Percentiles rank a stretch among this genome's conserved stretches.
Conservation (phyloP, 1,284 basidiomycete genomes). For the Cryptococcus maquisensis region DNA sequence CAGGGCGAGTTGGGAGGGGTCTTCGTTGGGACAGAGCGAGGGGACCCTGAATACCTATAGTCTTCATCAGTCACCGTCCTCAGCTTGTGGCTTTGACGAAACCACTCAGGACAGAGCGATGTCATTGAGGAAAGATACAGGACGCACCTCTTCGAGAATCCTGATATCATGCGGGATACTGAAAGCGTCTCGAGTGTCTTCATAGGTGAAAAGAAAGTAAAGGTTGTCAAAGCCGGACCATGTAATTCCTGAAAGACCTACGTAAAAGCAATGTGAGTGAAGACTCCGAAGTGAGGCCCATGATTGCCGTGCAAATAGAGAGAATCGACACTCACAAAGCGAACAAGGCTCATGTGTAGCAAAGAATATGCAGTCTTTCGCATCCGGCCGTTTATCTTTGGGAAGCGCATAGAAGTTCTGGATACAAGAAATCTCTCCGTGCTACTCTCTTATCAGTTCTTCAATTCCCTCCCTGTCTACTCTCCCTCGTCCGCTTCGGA, state of each 20-base stretch:
- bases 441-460: conserved; percentile 5
- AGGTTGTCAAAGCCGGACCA: conserved; percentile 34
- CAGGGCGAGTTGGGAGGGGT: conserved; percentile 3
- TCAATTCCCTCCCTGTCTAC: not conserved
- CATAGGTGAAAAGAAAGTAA: conserved; percentile 31
- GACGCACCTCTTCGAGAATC: conserved; percentile 25
- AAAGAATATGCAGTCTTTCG: conserved; percentile 30
- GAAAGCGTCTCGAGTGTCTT: conserved; percentile 28
- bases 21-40: conserved; percentile 7
- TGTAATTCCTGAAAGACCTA: conserved; percentile 32
- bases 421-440: conserved; percentile 32
- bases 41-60: conserved; percentile 27
- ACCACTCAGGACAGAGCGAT: not conserved
- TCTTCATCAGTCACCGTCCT: not conserved
- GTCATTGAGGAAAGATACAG: not conserved
- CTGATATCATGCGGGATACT: conserved; percentile 32
- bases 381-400: conserved; percentile 9
- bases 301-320: not conserved
- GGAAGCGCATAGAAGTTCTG: conserved; percentile 28
- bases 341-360: conserved; percentile 37
- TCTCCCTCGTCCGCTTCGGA: too few relatives aligned
- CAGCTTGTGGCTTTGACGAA: not conserved
- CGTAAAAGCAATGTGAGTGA: too few relatives aligned
- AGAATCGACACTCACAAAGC: conserved; percentile 19
- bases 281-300: not conserved